These are phyloP conservation scores for Vararia minispora DNA, from an alignment of 768 basidiomycete genomes.

Conservation along the genomic window DNA sequence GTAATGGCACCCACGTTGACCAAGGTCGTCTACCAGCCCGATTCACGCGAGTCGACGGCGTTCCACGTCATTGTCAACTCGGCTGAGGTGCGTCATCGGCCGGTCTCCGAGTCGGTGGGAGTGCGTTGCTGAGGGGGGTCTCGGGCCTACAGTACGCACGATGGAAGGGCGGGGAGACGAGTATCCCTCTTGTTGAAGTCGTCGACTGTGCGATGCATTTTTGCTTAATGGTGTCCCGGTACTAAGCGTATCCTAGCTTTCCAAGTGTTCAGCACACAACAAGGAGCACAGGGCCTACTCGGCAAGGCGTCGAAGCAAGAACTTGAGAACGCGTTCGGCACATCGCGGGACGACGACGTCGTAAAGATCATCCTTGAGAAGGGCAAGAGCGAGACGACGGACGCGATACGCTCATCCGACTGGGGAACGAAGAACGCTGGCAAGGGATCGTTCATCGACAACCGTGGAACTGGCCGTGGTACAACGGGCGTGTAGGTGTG, in stretches of 20 bases:
- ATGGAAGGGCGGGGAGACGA: slow-evolving; percentile 75
- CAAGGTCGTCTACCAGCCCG: slow-evolving; percentile 75
- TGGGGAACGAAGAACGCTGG: slow-evolving; percentile 15
- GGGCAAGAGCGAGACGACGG: slow-evolving; percentile 47
- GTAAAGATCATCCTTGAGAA: slow-evolving; percentile 46
- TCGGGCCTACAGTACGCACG: slow-evolving; percentile 53
- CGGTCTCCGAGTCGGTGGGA: not conserved
- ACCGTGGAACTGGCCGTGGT: slow-evolving; percentile 6
- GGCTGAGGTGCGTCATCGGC: slow-evolving; percentile 37
- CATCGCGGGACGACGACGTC: slow-evolving; percentile 54
- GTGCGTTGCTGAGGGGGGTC: slow-evolving; percentile 3
- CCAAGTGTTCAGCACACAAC: slow-evolving; percentile 54
- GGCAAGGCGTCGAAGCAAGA: slow-evolving; percentile 73
- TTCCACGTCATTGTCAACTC: slow-evolving; percentile 60
- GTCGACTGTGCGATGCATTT: slow-evolving; percentile 51
- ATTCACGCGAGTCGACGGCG: slow-evolving; percentile 60
- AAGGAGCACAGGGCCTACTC: slow-evolving; percentile 71
- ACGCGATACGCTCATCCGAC: slow-evolving; percentile 26
- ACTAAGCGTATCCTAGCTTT: slow-evolving; percentile 38
- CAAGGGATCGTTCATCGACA: slow-evolving; percentile 9
- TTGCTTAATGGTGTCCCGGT: not conserved
- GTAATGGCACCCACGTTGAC: slow-evolving; percentile 38
- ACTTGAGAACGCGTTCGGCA: slow-evolving; percentile 62
- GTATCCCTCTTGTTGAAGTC: slow-evolving; percentile 60
- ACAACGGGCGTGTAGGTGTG: slow-evolving; percentile 9